Base-by-base conservation (phyloP, 2,329 filamentous ascomycete species). In the Aspergillus novoparasiticus region DNA sequence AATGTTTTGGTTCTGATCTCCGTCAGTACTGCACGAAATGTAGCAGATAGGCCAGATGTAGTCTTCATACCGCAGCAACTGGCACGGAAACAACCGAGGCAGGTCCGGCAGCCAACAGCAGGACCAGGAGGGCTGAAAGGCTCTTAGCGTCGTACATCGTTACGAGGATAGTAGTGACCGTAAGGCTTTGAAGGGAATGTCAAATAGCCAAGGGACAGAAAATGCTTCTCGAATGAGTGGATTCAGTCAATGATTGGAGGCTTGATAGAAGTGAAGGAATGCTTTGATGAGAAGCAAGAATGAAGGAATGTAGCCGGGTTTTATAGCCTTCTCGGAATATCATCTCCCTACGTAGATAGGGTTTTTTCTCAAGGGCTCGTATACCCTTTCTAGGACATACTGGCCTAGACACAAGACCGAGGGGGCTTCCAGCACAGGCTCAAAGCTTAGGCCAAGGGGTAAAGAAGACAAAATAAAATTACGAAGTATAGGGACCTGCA, bases 51-150 rank as follows among this genome's bases (percentile, higher is more conserved):
- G 36, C 19, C 28, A 9, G 14, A 12, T 6, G 16, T 34, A n/a
- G 48, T 32, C 16, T 14, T 62, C 64, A 58, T 66, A 72, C 72
- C 59, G 70, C 54, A 57, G 67, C 9, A 51, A 72, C 64, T 16
- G 74, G 74, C n/a, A 65, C 69, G n/a, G 74, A 64, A 28, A 77
- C 65, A 19, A 74, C 72, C 2, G 69, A 63, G 23, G 69, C 62
- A 39, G 74, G 74, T 48, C 68, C 69, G 34, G 72, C 64, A 50
- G 72, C 66, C 36, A 76, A 67, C 28, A 73, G 50, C 2, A 77
- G 71, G 69, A 71, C 76, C 61, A 77, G 43, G 48, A 75, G 67
- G 58, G 72, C 68, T 10, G 73, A 72, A 63, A 72, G 48, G 56
- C 57, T 70, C 65, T 71, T 71, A 56, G 66, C 62, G 58, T 67